These are phyloP conservation scores for Daldinia grandis DNA, from an alignment of 495 filamentous ascomycete species.

Conservation along the genomic window DNA sequence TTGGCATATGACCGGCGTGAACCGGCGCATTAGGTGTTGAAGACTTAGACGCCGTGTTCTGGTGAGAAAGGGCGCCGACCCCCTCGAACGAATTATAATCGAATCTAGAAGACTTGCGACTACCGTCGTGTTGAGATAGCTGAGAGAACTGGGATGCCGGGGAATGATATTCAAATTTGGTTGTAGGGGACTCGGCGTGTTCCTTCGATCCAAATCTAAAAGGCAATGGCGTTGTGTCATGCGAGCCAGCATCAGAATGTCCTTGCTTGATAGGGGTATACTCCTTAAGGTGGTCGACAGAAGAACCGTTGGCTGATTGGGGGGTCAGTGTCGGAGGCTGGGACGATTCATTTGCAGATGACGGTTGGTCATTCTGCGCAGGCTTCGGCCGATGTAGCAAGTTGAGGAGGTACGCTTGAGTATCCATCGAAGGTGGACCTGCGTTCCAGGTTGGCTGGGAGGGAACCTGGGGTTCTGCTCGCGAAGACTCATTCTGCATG, in stretches of 20 bases:
- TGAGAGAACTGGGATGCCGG: slow-evolving; percentile 47
- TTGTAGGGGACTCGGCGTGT: slow-evolving; percentile 45
- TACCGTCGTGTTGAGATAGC: slow-evolving; percentile 47
- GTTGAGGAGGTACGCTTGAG: slow-evolving; percentile 62
- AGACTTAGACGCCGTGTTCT: slow-evolving; percentile 52
- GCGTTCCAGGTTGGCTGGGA: slow-evolving; percentile 50
- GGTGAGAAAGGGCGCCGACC: slow-evolving; percentile 45
- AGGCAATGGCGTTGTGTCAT: slow-evolving; percentile 41
- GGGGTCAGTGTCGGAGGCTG: slow-evolving; percentile 52
- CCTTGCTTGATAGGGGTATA: slow-evolving; percentile 31
- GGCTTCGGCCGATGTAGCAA: slow-evolving; percentile 64
- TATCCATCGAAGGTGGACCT: slow-evolving; percentile 54
- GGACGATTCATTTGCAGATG: slow-evolving; percentile 48
- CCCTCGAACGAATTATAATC: slow-evolving; percentile 50
- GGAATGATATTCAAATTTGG: slow-evolving; percentile 50
- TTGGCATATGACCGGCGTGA: slow-evolving; percentile 31
- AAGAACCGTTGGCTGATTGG: slow-evolving; percentile 47
- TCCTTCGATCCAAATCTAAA: slow-evolving; percentile 50
- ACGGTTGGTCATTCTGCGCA: slow-evolving; percentile 54
- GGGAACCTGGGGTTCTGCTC: slow-evolving; percentile 48
- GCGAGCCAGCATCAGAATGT: slow-evolving; percentile 22
- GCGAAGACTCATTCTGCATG: slow-evolving; percentile 48
- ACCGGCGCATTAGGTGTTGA: slow-evolving; percentile 51
- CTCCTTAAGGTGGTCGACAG: slow-evolving; percentile 37
- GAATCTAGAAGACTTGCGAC: slow-evolving; percentile 36